Percentiles rank a stretch among this genome's conserved stretches.
These are phyloP conservation scores for Paxillus ammoniavirescens DNA, from an alignment of 768 basidiomycete species.

Conservation along the genomic window DNA sequence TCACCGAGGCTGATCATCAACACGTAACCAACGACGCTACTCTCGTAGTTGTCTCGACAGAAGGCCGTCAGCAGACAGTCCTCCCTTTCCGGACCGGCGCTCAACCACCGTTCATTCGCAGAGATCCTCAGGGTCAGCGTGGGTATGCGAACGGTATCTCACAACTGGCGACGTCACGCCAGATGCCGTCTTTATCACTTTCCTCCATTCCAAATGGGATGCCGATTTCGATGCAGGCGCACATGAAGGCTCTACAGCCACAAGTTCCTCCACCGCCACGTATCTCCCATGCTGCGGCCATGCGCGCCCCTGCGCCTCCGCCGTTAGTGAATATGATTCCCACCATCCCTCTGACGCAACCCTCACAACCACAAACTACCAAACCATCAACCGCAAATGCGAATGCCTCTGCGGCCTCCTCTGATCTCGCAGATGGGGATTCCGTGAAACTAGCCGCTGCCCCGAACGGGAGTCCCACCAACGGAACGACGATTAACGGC, in stretches of 20 bases:
- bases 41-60: slow-evolving; percentile 39
- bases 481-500: slow-evolving; percentile 32
- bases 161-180: slow-evolving; percentile 21
- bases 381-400: slow-evolving; percentile 18
- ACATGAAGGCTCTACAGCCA: slow-evolving; percentile 59
- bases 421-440: slow-evolving; percentile 49
- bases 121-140: slow-evolving; percentile 24
- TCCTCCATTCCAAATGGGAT: slow-evolving; percentile 40
- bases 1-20: slow-evolving; percentile 54
- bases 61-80: slow-evolving; percentile 51
- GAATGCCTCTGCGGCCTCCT: slow-evolving; percentile 38
- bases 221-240: slow-evolving; percentile 58
- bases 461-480: slow-evolving; percentile 19
- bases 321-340: slow-evolving; percentile 37
- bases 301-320: slow-evolving; percentile 32
- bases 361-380: slow-evolving; percentile 37
- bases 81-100: slow-evolving; percentile 45
- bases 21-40: slow-evolving; percentile 50
- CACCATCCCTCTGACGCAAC: slow-evolving; percentile 26
- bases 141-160: slow-evolving; percentile 24
- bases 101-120: slow-evolving; percentile 28
- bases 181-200: slow-evolving; percentile 21
- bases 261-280: slow-evolving; percentile 53
- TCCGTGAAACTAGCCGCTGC: slow-evolving; percentile 15
- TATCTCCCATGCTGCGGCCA: slow-evolving; percentile 46